Conservation (phyloP, 2,329 filamentous ascomycete genomes). For the Ceratocystis colombiana region DNA sequence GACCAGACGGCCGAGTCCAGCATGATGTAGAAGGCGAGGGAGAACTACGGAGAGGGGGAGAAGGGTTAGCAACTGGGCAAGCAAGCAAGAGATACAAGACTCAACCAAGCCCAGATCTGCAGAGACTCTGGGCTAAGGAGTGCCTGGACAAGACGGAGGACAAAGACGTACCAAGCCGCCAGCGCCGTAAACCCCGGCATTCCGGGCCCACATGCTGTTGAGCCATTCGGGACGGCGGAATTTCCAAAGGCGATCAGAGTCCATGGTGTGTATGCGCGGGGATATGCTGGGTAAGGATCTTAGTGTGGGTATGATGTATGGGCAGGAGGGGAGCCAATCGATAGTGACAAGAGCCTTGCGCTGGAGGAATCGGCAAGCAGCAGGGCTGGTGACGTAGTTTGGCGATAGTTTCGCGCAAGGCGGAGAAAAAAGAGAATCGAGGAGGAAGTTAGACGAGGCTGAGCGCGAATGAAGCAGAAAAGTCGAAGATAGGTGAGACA, state of each 20-base stretch:
- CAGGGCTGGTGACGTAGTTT: constrained; percentile 22
- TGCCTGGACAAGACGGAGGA: too few species aligned
- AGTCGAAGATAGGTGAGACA: not conserved
- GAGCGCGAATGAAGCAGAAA: not conserved
- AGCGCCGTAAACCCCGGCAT: constrained; percentile 52
- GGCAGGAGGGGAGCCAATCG: not conserved
- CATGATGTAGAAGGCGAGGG: constrained; percentile 57
- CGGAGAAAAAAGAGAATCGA: not conserved
- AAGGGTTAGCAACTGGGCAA: constrained; percentile 1
- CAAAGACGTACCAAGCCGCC: constrained; percentile 49
- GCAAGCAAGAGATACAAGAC: not conserved
- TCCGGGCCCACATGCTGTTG: constrained; percentile 53
- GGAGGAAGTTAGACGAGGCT: not conserved
- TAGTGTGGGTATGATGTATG: not conserved
- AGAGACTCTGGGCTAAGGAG: not conserved
- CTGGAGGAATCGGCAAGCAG: constrained; percentile 4
- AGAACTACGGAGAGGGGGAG: constrained; percentile 42
- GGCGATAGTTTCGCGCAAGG: constrained; percentile 7
- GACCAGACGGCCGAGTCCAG: constrained; percentile 60
- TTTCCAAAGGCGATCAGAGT: constrained; percentile 58
- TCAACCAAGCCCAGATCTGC: too few species aligned
- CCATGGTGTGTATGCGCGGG: constrained; percentile 36
- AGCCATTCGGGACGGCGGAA: constrained; percentile 57
- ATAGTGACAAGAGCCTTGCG: not conserved
- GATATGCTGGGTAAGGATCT: not conserved